These are phyloP conservation scores for Cladosporium cucumerinum DNA, from an alignment of 2,329 filamentous ascomycete genomes.

Conservation along the genomic window DNA sequence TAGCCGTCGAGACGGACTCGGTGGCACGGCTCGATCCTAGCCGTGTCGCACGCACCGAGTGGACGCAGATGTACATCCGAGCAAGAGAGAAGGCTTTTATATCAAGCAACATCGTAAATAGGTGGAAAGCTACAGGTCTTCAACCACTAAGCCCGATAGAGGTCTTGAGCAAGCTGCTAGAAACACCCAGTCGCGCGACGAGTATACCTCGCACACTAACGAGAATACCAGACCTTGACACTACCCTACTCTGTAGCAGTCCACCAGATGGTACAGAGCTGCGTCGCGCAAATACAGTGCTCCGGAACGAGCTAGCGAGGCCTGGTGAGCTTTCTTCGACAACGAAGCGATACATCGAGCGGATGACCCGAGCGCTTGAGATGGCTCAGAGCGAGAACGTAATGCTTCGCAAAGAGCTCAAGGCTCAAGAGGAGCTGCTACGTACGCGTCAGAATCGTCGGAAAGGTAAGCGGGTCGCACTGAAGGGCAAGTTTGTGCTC, in stretches of 20 bases:
- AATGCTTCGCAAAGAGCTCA: background rate
- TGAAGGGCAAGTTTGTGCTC: background rate
- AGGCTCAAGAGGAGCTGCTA: background rate
- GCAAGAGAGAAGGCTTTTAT: background rate
- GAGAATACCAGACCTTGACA: background rate
- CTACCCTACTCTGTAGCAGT: background rate
- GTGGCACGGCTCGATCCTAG: background rate
- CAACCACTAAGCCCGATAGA: background rate
- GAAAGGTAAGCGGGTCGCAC: background rate
- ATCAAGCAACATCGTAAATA: background rate
- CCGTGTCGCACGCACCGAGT: background rate
- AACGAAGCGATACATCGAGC: background rate
- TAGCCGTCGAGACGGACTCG: constrained; percentile 8
- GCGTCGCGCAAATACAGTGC: background rate
- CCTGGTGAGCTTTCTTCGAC: background rate
- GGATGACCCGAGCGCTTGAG: background rate
- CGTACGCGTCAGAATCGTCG: background rate
- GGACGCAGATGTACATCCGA: constrained; percentile 15
- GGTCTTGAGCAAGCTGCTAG: background rate
- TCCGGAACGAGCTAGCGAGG: background rate
- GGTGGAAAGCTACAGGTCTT: background rate
- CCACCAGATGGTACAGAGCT: background rate
- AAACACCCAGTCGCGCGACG: background rate
- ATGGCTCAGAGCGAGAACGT: background rate
- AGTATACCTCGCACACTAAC: background rate